Evolutionary conservation across 768 basidiomycete genomes (phyloP), one percentile per base, ranked within the genome.

Genomic region (Clitopilus passeckerianus): DNA sequence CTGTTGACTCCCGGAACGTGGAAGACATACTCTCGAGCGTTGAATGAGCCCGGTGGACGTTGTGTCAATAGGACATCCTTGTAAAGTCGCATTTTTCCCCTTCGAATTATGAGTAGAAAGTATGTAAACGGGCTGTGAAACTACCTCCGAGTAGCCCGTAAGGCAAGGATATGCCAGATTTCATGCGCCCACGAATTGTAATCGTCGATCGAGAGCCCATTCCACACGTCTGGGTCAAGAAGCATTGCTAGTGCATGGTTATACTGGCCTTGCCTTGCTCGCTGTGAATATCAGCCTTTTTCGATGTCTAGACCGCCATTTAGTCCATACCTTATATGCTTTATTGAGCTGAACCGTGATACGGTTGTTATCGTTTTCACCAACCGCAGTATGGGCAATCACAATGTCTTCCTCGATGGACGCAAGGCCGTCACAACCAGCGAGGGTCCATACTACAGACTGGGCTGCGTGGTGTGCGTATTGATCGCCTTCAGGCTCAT

Each of bases 381-480:
- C 85, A 5, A 76, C 65, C 57, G 79, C 81, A 7, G 83, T 83
- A 61, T 91, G 89, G 3, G 87, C 82, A 34, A 86, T 76, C 22
- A 92, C 84, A 52, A 91, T 75, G 56, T 84, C 79, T 65, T 91
- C 87, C 69, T 91, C 87, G 0, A 89, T 75, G 7, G 73, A 72
- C 0, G 89, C 83, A 10, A 94, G 75, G 57, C 79, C 76, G 53
- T 82, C 75, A 62, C 89, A 90, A 90, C 91, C 91, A 60, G 85
- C 76, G 56, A 84, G 80, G 60, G 72, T 78, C 91, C 92, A 93
- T 15, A 89, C 75, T 46, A 87, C 72, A 12, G 87, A 85, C 66
- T 91, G 89, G 46, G 90, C 86, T 18, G 85, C 82, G 67, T 93
- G 89, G 55, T 84, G 84, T 14, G 84, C 83, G 76, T 87, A 88